phyloP scores from a whole-genome alignment of 352 stramenopile genomes.

The Phytopythium boreale region DNA sequence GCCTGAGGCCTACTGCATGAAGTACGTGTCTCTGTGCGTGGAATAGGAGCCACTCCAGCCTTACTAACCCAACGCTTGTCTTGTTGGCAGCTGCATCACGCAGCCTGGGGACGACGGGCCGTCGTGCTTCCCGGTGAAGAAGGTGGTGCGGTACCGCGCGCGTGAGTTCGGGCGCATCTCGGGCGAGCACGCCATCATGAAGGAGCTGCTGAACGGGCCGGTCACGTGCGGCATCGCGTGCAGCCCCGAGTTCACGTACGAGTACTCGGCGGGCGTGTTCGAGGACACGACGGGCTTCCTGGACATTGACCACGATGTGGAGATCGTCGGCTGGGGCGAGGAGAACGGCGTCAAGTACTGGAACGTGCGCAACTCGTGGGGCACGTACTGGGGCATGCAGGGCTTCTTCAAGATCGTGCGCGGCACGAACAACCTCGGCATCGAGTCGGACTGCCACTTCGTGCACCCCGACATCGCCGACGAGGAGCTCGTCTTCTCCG shows the following conservation, averaged over 20 bases:
- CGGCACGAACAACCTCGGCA: conserved; percentile 82
- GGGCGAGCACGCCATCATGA: conserved; percentile 61
- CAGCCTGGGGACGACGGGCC: conserved; percentile 15
- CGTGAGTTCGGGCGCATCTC: conserved; percentile 42
- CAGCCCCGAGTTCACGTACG: conserved; percentile 50
- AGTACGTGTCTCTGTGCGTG: no score
- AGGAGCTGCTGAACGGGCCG: conserved; percentile 69
- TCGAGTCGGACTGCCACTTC: conserved; percentile 86
- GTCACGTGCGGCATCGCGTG: conserved; percentile 91
- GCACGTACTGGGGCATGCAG: conserved; percentile 90
- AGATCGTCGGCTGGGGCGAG: conserved; percentile 91
- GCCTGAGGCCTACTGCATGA: conserved; percentile 64
- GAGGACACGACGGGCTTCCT: conserved; percentile 65
- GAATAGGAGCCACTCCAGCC: no score
- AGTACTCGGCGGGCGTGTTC: conserved; percentile 90
- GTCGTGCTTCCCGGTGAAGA: conserved; percentile 49
- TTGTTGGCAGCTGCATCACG: conserved; percentile 35
- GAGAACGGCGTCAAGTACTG: conserved; percentile 88
- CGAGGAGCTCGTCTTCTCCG: conserved; percentile 51
- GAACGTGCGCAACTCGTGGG: conserved; percentile 92
- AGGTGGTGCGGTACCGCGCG: conserved; percentile 48
- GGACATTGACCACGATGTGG: conserved; percentile 84
- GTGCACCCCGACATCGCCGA: conserved; percentile 58
- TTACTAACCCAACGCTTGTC: neutral
- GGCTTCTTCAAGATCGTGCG: conserved; percentile 91